Evolutionary conservation across 148 eudicot genomes (phyloP).

Genomic region (Polygonum maritimum): DNA sequence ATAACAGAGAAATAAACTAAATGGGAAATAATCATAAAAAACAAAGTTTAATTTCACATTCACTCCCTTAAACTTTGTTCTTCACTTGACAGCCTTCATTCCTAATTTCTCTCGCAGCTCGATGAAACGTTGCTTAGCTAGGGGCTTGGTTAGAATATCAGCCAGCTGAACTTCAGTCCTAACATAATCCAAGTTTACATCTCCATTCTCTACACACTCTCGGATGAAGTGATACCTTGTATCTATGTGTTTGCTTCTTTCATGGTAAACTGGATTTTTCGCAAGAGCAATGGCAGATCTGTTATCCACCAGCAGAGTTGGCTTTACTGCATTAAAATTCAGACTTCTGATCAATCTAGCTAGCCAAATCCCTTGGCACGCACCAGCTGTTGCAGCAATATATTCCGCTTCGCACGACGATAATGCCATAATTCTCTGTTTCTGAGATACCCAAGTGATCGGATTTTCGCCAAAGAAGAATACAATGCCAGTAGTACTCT

Average conservation of each 20-base stretch:
- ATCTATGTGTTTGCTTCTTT: background rate
- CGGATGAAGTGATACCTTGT: constrained; percentile 6
- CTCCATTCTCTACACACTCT: background rate
- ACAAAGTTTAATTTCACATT: background rate
- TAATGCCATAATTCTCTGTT: background rate
- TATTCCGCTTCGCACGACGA: background rate
- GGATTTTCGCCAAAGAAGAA: too few species aligned
- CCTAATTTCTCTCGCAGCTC: background rate
- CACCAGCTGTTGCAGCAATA: background rate
- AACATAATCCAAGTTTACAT: background rate
- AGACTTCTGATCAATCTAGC: background rate
- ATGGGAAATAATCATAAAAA: too few species aligned
- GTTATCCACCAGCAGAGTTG: background rate
- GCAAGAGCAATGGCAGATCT: background rate
- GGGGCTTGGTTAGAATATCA: background rate
- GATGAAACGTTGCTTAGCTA: background rate
- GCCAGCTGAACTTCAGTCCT: background rate
- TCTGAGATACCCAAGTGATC: too few species aligned
- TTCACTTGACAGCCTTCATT: background rate
- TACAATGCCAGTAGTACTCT: too few species aligned
- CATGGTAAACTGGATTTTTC: background rate
- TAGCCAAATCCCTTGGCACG: background rate
- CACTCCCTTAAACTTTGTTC: constrained; percentile 4
- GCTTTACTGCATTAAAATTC: background rate
- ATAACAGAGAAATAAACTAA: too few species aligned